Percentiles rank a stretch among this genome's conserved stretches.
phyloP scores from a whole-genome alignment of 768 basidiomycete genomes.

The Boletus eberwhitei region DNA sequence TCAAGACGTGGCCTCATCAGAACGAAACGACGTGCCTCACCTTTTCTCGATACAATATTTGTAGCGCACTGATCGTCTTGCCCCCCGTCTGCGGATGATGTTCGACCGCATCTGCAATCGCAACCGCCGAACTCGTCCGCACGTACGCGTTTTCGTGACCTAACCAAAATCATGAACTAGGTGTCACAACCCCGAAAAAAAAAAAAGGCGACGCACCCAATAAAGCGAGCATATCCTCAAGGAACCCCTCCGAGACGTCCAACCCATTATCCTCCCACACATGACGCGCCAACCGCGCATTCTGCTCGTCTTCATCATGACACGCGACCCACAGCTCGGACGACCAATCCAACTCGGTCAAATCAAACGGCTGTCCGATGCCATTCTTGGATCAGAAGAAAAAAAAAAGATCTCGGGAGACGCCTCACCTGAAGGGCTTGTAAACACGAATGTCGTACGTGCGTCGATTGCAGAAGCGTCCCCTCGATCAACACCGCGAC shows the following conservation, averaged over 20 bases:
- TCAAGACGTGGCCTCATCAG: background rate
- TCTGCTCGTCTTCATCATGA: slow-evolving; percentile 90
- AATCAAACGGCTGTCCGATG: slow-evolving; percentile 71
- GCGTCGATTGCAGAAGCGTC: slow-evolving; percentile 79
- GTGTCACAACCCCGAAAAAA: background rate
- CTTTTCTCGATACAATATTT: slow-evolving; percentile 82
- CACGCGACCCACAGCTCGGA: slow-evolving; percentile 83
- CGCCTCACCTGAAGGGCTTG: slow-evolving; percentile 78
- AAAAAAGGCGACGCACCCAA: slow-evolving; percentile 48
- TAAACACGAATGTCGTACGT: slow-evolving; percentile 85
- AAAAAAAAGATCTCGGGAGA: background rate
- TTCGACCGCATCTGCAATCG: slow-evolving; percentile 74
- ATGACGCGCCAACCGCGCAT: slow-evolving; percentile 71
- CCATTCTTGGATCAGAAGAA: too few species aligned
- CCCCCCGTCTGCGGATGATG: slow-evolving; percentile 61
- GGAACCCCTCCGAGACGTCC: slow-evolving; percentile 67
- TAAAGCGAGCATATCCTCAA: slow-evolving; percentile 56
- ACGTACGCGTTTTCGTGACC: slow-evolving; percentile 82
- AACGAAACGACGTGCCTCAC: slow-evolving; percentile 30
- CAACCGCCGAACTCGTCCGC: slow-evolving; percentile 63
- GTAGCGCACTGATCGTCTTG: slow-evolving; percentile 48
- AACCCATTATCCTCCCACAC: slow-evolving; percentile 96
- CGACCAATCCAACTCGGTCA: slow-evolving; percentile 94
- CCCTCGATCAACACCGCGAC: slow-evolving; percentile 64
- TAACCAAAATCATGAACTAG: slow-evolving; percentile 24